Base-by-base conservation (phyloP, 352 stramenopile species). In the Pythium grandisporangium region DNA sequence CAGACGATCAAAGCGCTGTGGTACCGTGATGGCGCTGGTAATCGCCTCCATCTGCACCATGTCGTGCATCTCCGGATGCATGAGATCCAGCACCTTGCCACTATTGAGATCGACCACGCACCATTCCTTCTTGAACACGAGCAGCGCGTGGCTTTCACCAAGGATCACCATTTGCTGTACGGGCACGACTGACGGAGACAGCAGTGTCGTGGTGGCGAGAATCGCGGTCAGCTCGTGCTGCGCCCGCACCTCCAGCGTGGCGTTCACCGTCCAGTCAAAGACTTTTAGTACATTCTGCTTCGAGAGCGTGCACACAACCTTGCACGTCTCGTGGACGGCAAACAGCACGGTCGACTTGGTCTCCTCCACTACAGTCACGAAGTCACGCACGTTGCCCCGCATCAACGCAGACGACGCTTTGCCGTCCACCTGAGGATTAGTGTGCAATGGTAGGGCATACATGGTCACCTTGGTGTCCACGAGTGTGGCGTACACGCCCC, bases 261-360 rank as follows among this genome's bases (percentile, higher is more conserved):
- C 46, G 37, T 70, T 76, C 21, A 63, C 59, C 1, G 65, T 89
- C 75, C 78, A 89, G 60, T 92, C 75, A 44, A 71, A 86, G 23
- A 88, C 64, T 33, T 71, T 70, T 11, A 92, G 45, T n/a, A 42
- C 58, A 30, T 75, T 64, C 37, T 63, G 66, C 61, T 92, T 88
- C 13, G 75, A 62, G 20, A 87, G 30, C 14, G 62, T 58, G 42
- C 51, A 63, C 4, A 89, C 37, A 12, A 71, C 65, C 22, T 74
- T 73, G 8, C 61, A 55, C n/a, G 51, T 34, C 43, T 92, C 75
- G 30, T 85, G 63, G 14, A 51, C 69, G 0, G 71, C 61, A 7
- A 88, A 68, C 14, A 81, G 43, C 36, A 63, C 33, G 3, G 73
- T 68, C 13, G 61, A 56, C 42, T 84, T 91, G 14, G 70, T 74